Evolutionary conservation across 176 grass and related monocot genomes (phyloP), one percentile per base, ranked within the genome.

Genomic region (Triticum dicoccoides): DNA sequence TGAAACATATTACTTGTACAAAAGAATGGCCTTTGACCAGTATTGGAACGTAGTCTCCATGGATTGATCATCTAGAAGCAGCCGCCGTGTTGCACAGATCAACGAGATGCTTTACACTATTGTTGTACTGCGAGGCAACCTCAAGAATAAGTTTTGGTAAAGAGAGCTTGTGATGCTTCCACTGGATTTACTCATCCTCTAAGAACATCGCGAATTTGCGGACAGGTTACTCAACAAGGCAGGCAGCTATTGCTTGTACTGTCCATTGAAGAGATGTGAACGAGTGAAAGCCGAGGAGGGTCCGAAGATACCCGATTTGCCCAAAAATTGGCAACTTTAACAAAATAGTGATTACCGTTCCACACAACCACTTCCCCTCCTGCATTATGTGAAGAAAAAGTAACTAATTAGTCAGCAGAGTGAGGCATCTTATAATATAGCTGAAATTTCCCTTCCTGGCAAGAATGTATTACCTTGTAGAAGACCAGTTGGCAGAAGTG

Each of bases 241-340:
- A n/a, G 5, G 32, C 13, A 10, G 38, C 2, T 65, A 25, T 44
- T 90, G 29, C 18, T 69, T 41, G 21, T 32, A 12, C 61, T 5
- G 17, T 69, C 81, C 32, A 49, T 20, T 34, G 2, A 49, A 52
- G 49, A 11, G 33, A 24, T 5, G 0, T 11, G 71, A 9, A 14
- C 73, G 30, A 8, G 2, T 45, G 88, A 64, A 73, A 92, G 71
- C 23, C 56, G 75, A 30, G 93, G 83, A 85, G 86, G 88, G 66
- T 89, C 67, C 56, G 58, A 52, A 61, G 86, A 90, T 38, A 92
- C 66, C 80, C 47, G 27, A 82, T 95, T 95, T 14, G 86, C 86
- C 90, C 93, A 95, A 20, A 95, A 71, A 79, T 95, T 95, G 14
- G 72, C 83, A 13, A 82, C 77, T 83, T 95, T 92, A 37, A 92